A percentile compares a stretch with the other conserved stretches of the same genome.
phyloP scores from a whole-genome alignment of 2,329 filamentous ascomycete genomes.

The Alternaria hordeiaustralica region DNA sequence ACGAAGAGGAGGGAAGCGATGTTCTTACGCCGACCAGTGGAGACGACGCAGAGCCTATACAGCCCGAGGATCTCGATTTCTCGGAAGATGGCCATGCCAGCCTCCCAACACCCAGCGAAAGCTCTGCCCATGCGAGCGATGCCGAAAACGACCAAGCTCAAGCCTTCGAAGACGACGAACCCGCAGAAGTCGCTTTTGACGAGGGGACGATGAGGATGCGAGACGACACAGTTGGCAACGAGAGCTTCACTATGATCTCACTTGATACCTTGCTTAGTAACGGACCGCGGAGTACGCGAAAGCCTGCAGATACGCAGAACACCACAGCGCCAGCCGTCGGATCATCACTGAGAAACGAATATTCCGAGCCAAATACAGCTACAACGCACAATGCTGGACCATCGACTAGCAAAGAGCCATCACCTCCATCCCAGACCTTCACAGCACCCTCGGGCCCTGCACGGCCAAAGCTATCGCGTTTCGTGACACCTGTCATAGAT shows the following conservation, averaged over 20 bases:
- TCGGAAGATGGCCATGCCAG: neutral
- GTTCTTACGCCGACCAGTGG: constrained; percentile 35
- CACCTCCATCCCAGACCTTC: constrained; percentile 10
- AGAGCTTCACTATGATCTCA: constrained; percentile 60
- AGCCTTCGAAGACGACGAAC: constrained; percentile 20
- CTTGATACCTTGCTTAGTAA: constrained; percentile 53
- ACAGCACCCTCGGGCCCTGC: constrained; percentile 14
- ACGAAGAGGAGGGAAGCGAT: constrained; percentile 28
- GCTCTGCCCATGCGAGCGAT: constrained; percentile 6
- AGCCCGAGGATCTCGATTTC: neutral
- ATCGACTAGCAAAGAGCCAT: constrained; percentile 3
- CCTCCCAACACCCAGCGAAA: constrained; percentile 9
- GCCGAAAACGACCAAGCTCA: neutral
- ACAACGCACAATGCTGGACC: neutral
- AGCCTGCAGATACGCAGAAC: constrained; percentile 11
- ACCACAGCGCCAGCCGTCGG: constrained; percentile 9
- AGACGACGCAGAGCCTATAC: constrained; percentile 18
- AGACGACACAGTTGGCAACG: constrained; percentile 56
- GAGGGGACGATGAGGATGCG: constrained; percentile 42
- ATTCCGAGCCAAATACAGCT: constrained; percentile 12
- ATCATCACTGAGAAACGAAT: constrained; percentile 21
- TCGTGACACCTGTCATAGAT: constrained; percentile 39
- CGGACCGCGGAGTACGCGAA: constrained; percentile 32
- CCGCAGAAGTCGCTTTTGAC: constrained; percentile 37
- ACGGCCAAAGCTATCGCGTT: constrained; percentile 22